A percentile compares a stretch with the other conserved stretches of the same genome.
Evolutionary conservation across 306 rosid genomes (phyloP).

Genomic region (Boehmeria nivea): DNA sequence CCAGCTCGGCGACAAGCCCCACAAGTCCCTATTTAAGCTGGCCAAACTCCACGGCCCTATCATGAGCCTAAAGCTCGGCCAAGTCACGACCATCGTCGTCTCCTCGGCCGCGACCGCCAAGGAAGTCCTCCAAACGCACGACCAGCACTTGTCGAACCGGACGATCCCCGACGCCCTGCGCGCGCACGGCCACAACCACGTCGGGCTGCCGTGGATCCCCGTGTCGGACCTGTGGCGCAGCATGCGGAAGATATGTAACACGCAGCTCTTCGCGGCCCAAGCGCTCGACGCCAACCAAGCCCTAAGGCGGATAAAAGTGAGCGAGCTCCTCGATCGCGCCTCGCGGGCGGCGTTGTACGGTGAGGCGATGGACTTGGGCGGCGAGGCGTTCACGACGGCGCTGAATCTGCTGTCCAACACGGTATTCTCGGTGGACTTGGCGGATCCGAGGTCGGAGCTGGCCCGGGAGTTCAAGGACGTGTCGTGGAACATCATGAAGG

Average conservation of each 20-base stretch:
- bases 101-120: constrained; percentile 35
- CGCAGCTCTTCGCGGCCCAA: constrained; percentile 19
- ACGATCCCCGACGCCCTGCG: constrained; percentile 25
- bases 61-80: constrained; percentile 38
- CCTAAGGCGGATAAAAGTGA: constrained; percentile 19
- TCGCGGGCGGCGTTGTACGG: constrained; percentile 3
- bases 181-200: constrained; percentile 18
- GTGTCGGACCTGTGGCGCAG: constrained; percentile 30
- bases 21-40: constrained; percentile 28
- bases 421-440: constrained; percentile 35
- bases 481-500: constrained; percentile 21
- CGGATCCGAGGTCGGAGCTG: constrained; percentile 24
- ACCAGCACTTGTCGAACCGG: constrained; percentile 26
- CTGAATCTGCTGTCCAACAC: constrained; percentile 35
- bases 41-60: constrained; percentile 37
- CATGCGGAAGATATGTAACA: constrained; percentile 30
- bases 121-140: constrained; percentile 35
- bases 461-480: constrained; percentile 29
- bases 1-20: constrained; percentile 37
- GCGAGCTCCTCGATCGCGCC: constrained; percentile 10
- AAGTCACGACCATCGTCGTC: constrained; percentile 24
- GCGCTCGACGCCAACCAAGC: constrained; percentile 29
- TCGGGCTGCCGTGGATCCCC: constrained; percentile 37
- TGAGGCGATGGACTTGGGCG: constrained; percentile 26
- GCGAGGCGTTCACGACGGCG: constrained; percentile 23